Conservation (phyloP, 2,329 filamentous ascomycete species). For the Sphaceloma murrayae region DNA sequence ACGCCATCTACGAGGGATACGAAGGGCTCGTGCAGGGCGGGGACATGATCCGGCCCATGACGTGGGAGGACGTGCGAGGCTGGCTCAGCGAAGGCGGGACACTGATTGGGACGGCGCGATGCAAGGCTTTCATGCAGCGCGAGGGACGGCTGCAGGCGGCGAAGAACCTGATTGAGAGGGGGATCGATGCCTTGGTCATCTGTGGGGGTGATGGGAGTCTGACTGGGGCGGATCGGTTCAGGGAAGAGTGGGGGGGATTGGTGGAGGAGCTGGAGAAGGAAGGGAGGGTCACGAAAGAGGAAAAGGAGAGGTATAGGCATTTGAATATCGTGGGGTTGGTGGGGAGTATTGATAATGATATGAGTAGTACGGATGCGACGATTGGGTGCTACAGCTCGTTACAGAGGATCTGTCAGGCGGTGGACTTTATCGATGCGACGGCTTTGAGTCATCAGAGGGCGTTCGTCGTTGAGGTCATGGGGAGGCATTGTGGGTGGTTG, state of each 20-base stretch:
- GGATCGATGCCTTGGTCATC: conserved; percentile 92
- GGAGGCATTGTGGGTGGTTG: conserved; percentile 93
- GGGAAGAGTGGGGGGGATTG: conserved; percentile 82
- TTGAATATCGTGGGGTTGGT: conserved; percentile 96
- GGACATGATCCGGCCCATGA: conserved; percentile 75
- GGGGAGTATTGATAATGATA: conserved; percentile 96
- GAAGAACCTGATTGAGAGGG: conserved; percentile 86
- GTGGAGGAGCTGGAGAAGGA: conserved; percentile 72
- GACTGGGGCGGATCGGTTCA: conserved; percentile 90
- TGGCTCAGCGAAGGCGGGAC: conserved; percentile 92
- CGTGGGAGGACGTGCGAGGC: conserved; percentile 89
- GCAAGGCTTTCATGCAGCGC: conserved; percentile 85
- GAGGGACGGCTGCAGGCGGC: conserved; percentile 73
- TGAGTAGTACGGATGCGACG: conserved; percentile 88
- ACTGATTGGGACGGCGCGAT: conserved; percentile 88
- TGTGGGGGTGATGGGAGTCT: conserved; percentile 95
- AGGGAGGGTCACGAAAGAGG: conserved; percentile 58
- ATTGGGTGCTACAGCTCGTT: conserved; percentile 95
- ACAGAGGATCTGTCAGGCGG: conserved; percentile 84
- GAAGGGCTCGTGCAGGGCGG: conserved; percentile 87
- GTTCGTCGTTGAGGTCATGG: conserved; percentile 98
- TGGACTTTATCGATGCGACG: conserved; percentile 94
- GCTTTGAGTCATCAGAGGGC: conserved; percentile 89
- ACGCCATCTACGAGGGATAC: conserved; percentile 73
- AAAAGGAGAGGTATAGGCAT: conserved; percentile 67